Base-by-base conservation (phyloP, 805 yeast species). In the Peterozyma xylosa region DNA sequence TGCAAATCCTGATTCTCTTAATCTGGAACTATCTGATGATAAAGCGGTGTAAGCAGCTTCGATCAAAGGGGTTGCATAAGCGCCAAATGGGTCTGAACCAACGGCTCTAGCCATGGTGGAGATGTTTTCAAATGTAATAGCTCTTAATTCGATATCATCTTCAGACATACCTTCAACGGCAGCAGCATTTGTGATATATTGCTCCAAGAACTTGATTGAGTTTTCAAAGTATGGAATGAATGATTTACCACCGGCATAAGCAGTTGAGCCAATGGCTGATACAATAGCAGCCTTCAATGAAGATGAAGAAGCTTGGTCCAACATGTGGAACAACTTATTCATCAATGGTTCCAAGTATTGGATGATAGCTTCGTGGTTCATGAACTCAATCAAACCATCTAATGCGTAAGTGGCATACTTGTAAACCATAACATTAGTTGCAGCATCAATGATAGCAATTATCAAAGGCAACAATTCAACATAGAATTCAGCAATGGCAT, bases 51-150 rank as follows among this genome's bases (percentile, higher is more conserved):
- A 84, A 29, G 96, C 90, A 48, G 96, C 87, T 59, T 86, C 85
- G 53, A 89, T 86, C 61, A 90, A 74, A 21, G 96, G 91, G 59
- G 82, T 81, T 42, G 96, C 96, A 61, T 77, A 88, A 38, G 85
- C 79, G 36, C 86, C 78, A 68, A 93, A 93, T 0, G 88, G 72
- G 54, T 84, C 91, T 44, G 93, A 84, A 50, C 97, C 96, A 47
- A 93, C 97, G 45, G 99, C 97, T 63, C 90, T 79, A 45, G 96
- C 97, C 85, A 93, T 82, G 13, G 96, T 84, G 38, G 96, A 86
- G 52, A 93, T 78, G 58, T 93, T 85, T 70, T 93, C 99, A 53
- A 93, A 82, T 43, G 97, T 87, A 61, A 81, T 75, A 33, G 96
- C 96, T 63, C 95, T 80, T 56, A 93, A 78, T 67, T 89, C 96